phyloP scores from a whole-genome alignment of 2,329 filamentous ascomycete species.

The Colletotrichum higginsianum region DNA sequence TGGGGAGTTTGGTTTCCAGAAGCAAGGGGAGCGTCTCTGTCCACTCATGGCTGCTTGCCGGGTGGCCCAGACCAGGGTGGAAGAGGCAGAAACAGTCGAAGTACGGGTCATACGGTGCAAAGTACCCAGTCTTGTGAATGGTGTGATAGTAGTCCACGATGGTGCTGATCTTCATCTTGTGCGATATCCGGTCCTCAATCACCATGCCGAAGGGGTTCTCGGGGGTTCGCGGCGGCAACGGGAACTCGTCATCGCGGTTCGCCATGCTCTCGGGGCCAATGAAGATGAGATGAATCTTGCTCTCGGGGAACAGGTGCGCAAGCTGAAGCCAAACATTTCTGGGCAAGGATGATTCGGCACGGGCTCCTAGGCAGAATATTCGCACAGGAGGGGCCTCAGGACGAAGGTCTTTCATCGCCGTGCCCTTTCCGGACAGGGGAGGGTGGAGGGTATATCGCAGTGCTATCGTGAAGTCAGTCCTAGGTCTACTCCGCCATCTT shows the following conservation, averaged over 20 bases:
- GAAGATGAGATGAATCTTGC: constrained; percentile 92
- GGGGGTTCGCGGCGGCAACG: constrained; percentile 87
- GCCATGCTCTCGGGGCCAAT: constrained; percentile 97
- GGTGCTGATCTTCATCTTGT: constrained; percentile 95
- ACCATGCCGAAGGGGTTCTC: constrained; percentile 94
- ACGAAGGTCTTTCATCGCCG: constrained; percentile 82
- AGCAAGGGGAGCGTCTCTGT: constrained; percentile 89
- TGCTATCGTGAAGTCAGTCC: constrained; percentile 64
- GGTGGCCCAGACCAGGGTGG: constrained; percentile 96
- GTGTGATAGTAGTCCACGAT: constrained; percentile 99
- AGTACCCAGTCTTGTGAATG: constrained; percentile 90
- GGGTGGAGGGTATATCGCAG: constrained; percentile 95
- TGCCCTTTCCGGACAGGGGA: constrained; percentile 81
- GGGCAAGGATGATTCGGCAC: constrained; percentile 96
- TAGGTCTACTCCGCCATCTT: not conserved
- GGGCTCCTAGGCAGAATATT: constrained; percentile 92
- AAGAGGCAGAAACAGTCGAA: constrained; percentile 98
- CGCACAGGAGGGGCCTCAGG: constrained; percentile 90
- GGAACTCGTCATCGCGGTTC: constrained; percentile 93
- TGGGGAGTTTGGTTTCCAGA: constrained; percentile 94
- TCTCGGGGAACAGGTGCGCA: constrained; percentile 92
- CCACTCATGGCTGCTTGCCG: constrained; percentile 95
- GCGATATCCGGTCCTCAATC: constrained; percentile 90
- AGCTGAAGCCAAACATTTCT: constrained; percentile 95
- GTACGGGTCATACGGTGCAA: constrained; percentile 96